Evolutionary conservation across 1,284 basidiomycete species (phyloP).

Genomic region (Gomphus sp.): DNA sequence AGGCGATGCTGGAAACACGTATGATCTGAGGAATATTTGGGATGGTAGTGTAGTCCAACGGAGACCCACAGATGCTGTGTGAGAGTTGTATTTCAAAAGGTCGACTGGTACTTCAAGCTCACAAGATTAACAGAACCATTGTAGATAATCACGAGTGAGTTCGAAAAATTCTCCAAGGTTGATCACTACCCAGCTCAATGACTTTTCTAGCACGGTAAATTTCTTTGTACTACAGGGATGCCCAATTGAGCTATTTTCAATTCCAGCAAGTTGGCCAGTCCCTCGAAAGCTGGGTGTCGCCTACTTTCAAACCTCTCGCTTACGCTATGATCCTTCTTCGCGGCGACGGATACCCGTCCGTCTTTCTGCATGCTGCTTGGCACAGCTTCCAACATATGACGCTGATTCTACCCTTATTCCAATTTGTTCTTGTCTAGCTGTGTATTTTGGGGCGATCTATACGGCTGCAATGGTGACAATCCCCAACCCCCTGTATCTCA

Average conservation of each 20-base stretch:
- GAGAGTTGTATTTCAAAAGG: constrained; percentile 12
- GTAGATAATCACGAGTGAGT: constrained; percentile 37
- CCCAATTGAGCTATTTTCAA: neutral
- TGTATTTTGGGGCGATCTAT: constrained; percentile 48
- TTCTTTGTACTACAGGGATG: neutral
- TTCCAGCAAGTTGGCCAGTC: constrained; percentile 37
- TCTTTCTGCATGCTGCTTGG: neutral
- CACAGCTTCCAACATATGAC: neutral
- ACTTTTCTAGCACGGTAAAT: neutral
- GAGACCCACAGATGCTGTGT: constrained; percentile 46
- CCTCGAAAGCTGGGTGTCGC: constrained; percentile 40
- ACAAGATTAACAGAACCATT: constrained; percentile 25
- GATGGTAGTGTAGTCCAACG: constrained; percentile 44
- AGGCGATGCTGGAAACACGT: constrained; percentile 33
- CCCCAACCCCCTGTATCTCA: constrained; percentile 32
- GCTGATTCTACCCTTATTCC: neutral
- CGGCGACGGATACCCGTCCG: constrained; percentile 42
- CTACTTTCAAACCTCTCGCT: constrained; percentile 47
- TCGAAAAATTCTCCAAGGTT: neutral
- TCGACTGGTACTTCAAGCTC: neutral
- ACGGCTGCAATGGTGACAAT: constrained; percentile 37
- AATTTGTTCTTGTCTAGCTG: constrained; percentile 20
- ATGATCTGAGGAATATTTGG: constrained; percentile 42
- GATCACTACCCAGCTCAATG: neutral
- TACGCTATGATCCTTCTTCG: constrained; percentile 47